Conservation (phyloP, 1,284 basidiomycete species). For the Austropuccinia psidii region DNA sequence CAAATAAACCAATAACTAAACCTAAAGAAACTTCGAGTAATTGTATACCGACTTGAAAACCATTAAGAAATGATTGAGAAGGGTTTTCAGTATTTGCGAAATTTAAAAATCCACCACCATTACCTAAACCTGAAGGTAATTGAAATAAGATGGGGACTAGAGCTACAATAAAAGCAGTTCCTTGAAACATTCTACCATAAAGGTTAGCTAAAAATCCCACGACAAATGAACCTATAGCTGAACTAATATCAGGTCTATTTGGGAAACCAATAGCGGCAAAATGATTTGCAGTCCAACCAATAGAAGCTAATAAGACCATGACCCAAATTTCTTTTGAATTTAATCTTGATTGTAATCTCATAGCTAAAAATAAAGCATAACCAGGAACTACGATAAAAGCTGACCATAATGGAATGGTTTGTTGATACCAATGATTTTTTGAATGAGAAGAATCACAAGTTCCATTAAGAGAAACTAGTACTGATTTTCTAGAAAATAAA, state of each 20-base stretch:
- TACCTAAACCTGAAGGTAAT: conserved; percentile 19
- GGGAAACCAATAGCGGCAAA: conserved; percentile 61
- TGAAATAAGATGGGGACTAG: conserved; percentile 53
- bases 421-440: conserved; percentile 41
- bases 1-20: conserved; percentile 63
- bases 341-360: conserved; percentile 68
- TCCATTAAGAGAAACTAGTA: conserved; percentile 7
- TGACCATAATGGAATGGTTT: conserved; percentile 11
- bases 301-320: conserved; percentile 63
- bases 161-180: conserved; percentile 64
- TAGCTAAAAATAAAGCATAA: conserved; percentile 64
- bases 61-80: conserved; percentile 19
- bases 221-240: conserved; percentile 60
- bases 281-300: conserved; percentile 69
- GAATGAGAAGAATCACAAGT: conserved; percentile 32
- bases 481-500: conserved; percentile 33
- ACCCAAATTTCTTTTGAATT: conserved; percentile 60
- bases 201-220: conserved; percentile 76
- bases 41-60: conserved; percentile 27
- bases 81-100: conserved; percentile 22
- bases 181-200: conserved; percentile 69
- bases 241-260: conserved; percentile 58
- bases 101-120: conserved; percentile 19
- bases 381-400: conserved; percentile 68
- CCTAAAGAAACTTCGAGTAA: conserved; percentile 62